Percentiles rank a stretch among this genome's conserved stretches.
These are phyloP conservation scores for Furcasterigmium furcatum DNA, from an alignment of 2,329 filamentous ascomycete species.

Conservation along the genomic window DNA sequence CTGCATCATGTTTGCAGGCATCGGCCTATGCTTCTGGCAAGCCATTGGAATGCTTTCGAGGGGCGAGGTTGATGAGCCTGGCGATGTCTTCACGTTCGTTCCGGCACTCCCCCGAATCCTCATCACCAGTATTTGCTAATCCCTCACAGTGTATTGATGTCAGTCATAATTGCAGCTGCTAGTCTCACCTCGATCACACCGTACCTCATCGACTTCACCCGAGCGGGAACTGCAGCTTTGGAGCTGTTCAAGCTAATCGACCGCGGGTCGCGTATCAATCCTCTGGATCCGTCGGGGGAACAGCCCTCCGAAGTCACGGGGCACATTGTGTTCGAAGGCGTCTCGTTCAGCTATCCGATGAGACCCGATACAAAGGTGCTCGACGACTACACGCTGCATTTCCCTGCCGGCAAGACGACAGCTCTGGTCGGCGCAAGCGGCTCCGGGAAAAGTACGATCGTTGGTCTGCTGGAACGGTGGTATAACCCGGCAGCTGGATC, in stretches of 20 bases:
- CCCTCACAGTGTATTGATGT: conserved; percentile 33
- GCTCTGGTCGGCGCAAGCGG: conserved; percentile 33
- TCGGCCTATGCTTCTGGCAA: conserved; percentile 42
- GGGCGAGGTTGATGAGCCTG: conserved; percentile 31
- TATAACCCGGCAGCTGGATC: conserved; percentile 28
- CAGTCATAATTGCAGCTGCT: conserved; percentile 32
- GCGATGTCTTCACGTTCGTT: conserved; percentile 16
- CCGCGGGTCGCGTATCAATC: conserved; percentile 29
- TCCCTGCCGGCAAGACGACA: conserved; percentile 42
- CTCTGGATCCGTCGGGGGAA: conserved; percentile 20
- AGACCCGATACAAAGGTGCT: conserved; percentile 37
- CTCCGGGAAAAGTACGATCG: conserved; percentile 35
- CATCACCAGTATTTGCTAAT: conserved; percentile 5
- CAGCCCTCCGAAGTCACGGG: too few relatives aligned
- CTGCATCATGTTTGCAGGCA: conserved; percentile 36
- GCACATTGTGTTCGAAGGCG: conserved; percentile 32
- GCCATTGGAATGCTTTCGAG: conserved; percentile 31
- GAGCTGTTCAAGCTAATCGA: conserved; percentile 35
- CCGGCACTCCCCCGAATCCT: too few relatives aligned
- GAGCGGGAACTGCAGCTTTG: conserved; percentile 28
- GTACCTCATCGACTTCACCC: conserved; percentile 32
- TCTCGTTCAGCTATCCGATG: conserved; percentile 43
- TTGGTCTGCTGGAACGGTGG: conserved; percentile 35
- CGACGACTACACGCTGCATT: conserved; percentile 33
- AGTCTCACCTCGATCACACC: conserved; percentile 31